phyloP scores from a whole-genome alignment of 257 asterid genomes.

The Voacanga thouarsii region DNA sequence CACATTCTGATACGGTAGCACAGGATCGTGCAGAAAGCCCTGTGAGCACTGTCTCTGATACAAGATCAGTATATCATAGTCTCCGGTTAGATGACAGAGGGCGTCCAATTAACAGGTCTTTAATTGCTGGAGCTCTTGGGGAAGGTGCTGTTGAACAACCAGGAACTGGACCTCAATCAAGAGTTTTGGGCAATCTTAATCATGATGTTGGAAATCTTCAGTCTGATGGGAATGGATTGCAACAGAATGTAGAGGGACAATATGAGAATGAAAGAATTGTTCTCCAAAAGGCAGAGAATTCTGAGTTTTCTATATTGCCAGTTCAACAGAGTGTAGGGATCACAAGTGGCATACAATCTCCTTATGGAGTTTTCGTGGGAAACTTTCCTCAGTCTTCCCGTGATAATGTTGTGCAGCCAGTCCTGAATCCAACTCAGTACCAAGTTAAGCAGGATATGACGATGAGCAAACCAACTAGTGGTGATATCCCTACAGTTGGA shows the following conservation, averaged over 20 bases:
- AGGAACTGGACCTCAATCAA: slow-evolving; percentile 31
- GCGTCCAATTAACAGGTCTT: slow-evolving; percentile 40
- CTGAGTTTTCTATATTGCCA: slow-evolving; percentile 46
- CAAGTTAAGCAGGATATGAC: slow-evolving; percentile 48
- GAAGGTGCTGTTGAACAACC: slow-evolving; percentile 42
- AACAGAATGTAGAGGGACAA: slow-evolving; percentile 40
- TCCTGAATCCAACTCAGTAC: slow-evolving; percentile 47
- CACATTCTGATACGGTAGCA: slow-evolving; percentile 86
- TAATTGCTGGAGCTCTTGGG: slow-evolving; percentile 31
- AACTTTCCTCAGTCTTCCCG: slow-evolving; percentile 46
- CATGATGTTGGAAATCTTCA: slow-evolving; percentile 39
- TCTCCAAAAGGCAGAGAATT: slow-evolving; percentile 38
- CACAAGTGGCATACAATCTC: slow-evolving; percentile 49
- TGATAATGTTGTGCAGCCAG: slow-evolving; percentile 41
- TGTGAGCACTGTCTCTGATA: slow-evolving; percentile 41
- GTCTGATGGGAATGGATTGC: slow-evolving; percentile 33
- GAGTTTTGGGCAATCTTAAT: slow-evolving; percentile 28
- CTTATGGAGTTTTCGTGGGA: slow-evolving; percentile 41
- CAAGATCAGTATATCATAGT: slow-evolving; percentile 48
- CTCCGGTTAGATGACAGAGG: slow-evolving; percentile 65
- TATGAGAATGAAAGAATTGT: slow-evolving; percentile 34
- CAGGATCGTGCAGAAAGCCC: slow-evolving; percentile 56
- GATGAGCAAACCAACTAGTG: slow-evolving; percentile 36
- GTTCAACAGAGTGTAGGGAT: slow-evolving; percentile 45
- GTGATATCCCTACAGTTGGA: slow-evolving; percentile 39